These are phyloP conservation scores for Alternaria brassicicola DNA, from an alignment of 2,329 filamentous ascomycete genomes.

Conservation along the genomic window DNA sequence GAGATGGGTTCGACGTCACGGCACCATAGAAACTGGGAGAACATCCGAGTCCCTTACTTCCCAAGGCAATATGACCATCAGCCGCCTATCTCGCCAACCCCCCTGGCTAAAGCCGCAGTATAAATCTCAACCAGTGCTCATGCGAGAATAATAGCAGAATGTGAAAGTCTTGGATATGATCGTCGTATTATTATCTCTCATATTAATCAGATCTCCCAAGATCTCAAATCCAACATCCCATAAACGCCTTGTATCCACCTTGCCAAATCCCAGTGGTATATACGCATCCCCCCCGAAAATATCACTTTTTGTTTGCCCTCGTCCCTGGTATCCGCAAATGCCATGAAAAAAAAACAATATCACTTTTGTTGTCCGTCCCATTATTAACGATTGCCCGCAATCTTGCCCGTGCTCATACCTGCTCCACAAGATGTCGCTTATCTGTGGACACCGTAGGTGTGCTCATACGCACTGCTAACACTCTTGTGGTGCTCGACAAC, in stretches of 20 bases:
- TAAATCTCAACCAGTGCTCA: no score
- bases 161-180: not conserved
- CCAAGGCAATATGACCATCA: no score
- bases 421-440: not conserved
- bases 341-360: no score
- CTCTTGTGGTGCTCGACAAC: slow-evolving; percentile 41
- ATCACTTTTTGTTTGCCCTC: slow-evolving; percentile 5
- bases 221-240: not conserved
- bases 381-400: not conserved
- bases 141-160: no score
- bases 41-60: no score
- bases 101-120: no score
- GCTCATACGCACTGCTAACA: slow-evolving; percentile 32
- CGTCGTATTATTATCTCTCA: not conserved
- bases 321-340: no score
- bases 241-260: not conserved
- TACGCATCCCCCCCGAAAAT: slow-evolving; percentile 5
- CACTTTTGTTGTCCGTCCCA: not conserved
- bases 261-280: slow-evolving; percentile 11
- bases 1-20: not conserved
- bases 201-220: not conserved
- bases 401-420: not conserved
- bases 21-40: not conserved
- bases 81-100: no score
- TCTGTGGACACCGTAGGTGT: slow-evolving; percentile 17